Percentiles rank a stretch among this genome's conserved stretches.
Conservation (phyloP, 352 stramenopile genomes). For the Nothophytophthora sp. region DNA sequence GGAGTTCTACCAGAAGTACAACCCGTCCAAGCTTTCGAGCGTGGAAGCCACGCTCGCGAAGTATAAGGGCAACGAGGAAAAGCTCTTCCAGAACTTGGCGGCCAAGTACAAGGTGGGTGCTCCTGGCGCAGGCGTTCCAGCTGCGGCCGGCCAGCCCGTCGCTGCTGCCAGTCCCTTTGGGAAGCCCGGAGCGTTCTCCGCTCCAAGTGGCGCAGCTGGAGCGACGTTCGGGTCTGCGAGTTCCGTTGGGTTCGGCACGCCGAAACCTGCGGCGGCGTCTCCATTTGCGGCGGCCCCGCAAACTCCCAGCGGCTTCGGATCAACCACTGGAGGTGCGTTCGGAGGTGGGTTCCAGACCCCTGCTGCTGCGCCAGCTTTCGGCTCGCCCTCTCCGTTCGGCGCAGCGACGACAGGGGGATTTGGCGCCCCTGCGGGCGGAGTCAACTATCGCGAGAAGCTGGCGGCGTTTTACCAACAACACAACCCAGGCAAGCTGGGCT, state of each 20-base stretch:
- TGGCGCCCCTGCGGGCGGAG: conserved; percentile 20
- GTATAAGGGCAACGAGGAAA: conserved; percentile 87
- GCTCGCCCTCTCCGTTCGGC: conserved; percentile 36
- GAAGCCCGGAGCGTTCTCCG: conserved; percentile 49
- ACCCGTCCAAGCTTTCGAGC: conserved; percentile 85
- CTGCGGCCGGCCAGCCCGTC: conserved; percentile 33
- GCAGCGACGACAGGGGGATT: conserved; percentile 30
- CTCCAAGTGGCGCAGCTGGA: conserved; percentile 10
- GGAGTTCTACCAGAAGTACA: conserved; percentile 93
- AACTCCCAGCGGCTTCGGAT: conserved; percentile 23
- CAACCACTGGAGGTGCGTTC: conserved; percentile 27
- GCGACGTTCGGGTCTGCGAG: conserved; percentile 42
- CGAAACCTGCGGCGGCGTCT: conserved; percentile 28
- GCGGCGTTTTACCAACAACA: conserved; percentile 74
- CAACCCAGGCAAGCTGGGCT: conserved; percentile 70
- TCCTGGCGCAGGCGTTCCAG: conserved; percentile 1
- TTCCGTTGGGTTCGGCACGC: conserved; percentile 44
- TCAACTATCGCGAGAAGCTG: conserved; percentile 59
- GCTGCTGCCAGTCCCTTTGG: conserved; percentile 65
- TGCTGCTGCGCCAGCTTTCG: conserved; percentile 19
- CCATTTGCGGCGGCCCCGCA: conserved; percentile 46
- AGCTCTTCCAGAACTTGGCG: conserved; percentile 73
- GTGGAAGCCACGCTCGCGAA: conserved; percentile 89
- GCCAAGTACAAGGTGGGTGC: conserved; percentile 73
- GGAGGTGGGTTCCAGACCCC: conserved; percentile 27